These are phyloP conservation scores for Spathaspora gorwiae DNA, from an alignment of 805 yeast species.

Conservation along the genomic window DNA sequence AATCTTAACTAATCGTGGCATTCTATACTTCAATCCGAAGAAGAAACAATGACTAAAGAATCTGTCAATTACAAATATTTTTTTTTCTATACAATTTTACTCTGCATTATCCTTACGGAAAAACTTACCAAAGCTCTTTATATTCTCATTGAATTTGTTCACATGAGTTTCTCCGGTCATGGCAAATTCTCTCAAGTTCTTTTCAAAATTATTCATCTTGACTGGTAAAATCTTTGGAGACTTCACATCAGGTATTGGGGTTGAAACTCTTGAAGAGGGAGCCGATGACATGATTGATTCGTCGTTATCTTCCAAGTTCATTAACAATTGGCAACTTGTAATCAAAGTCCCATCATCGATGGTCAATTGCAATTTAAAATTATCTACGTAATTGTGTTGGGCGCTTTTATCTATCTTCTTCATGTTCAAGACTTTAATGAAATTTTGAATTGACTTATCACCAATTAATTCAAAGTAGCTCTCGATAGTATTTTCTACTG, in stretches of 20 bases:
- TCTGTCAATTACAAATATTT: neutral
- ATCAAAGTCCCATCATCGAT: constrained; percentile 18
- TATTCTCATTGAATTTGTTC: constrained; percentile 61
- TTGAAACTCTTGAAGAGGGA: constrained; percentile 1
- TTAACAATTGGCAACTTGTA: constrained; percentile 27
- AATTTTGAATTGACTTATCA: constrained; percentile 60
- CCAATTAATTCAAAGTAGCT: constrained; percentile 63
- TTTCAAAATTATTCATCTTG: constrained; percentile 43
- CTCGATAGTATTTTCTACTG: constrained; percentile 55
- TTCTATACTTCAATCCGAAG: neutral
- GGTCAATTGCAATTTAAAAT: constrained; percentile 32
- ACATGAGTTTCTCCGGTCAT: constrained; percentile 55
- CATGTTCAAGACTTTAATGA: constrained; percentile 57
- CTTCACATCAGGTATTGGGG: constrained; percentile 14
- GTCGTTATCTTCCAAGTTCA: constrained; percentile 23
- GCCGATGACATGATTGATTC: constrained; percentile 7
- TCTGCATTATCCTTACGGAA: constrained; percentile 29
- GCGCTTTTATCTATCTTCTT: constrained; percentile 46
- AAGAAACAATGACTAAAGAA: neutral
- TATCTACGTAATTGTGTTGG: constrained; percentile 30
- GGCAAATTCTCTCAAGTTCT: constrained; percentile 44
- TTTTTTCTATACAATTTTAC: constrained; percentile 1
- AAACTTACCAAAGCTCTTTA: constrained; percentile 57
- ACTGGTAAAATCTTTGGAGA: constrained; percentile 24
- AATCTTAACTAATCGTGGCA: constrained; percentile 55